Conservation (phyloP, 2,329 filamentous ascomycete genomes). For the Purpureocillium lavendulum region DNA sequence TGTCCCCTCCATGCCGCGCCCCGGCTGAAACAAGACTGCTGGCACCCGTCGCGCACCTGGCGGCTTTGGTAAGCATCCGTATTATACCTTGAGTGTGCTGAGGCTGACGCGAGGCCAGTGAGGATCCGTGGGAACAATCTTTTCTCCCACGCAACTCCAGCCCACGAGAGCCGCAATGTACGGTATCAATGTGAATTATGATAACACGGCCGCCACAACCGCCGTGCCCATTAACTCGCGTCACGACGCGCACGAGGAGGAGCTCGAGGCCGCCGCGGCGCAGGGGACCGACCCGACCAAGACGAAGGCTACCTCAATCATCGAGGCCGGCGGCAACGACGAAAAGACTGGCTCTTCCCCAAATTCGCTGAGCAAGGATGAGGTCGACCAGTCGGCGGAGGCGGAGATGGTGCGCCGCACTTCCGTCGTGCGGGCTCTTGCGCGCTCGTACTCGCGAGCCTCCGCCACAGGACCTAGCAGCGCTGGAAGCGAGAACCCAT, state of each 20-base stretch:
- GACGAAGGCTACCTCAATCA: conserved; percentile 27
- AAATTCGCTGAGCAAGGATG: conserved; percentile 20
- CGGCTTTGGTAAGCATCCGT: too few species aligned
- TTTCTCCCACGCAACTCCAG: not conserved
- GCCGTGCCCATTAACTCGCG: conserved; percentile 26
- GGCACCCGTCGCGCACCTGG: too few species aligned
- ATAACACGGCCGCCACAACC: conserved; percentile 34
- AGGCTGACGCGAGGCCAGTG: too few species aligned
- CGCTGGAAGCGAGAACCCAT: conserved; percentile 38
- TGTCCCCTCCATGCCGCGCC: too few species aligned
- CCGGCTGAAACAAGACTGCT: too few species aligned
- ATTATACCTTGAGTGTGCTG: too few species aligned
- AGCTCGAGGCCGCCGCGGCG: conserved; percentile 13
- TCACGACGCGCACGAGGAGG: conserved; percentile 15
- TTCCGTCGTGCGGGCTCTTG: conserved; percentile 45
- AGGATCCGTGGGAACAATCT: not conserved
- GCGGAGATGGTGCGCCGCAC: conserved; percentile 40
- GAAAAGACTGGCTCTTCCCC: conserved; percentile 18
- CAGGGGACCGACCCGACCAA: conserved; percentile 16
- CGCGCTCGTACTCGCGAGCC: conserved; percentile 44
- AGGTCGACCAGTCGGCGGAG: conserved; percentile 9
- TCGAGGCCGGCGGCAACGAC: conserved; percentile 21
- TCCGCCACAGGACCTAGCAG: conserved; percentile 27
- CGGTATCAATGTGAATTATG: conserved; percentile 33
- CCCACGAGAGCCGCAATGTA: conserved; percentile 5